phyloP scores from a whole-genome alignment of 2,329 filamentous ascomycete genomes.

The Coniochaeta ligniaria region DNA sequence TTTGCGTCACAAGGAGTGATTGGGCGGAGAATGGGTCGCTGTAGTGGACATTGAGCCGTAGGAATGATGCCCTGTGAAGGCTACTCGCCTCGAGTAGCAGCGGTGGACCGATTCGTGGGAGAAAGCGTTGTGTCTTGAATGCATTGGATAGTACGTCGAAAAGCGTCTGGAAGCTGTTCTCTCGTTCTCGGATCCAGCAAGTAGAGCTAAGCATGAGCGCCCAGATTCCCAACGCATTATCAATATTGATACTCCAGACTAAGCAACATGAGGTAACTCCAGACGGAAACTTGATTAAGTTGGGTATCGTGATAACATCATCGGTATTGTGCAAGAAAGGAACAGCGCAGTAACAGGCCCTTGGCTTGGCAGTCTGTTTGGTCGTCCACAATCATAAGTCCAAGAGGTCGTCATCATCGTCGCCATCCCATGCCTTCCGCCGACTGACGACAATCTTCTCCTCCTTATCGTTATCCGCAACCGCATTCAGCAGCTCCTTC shows the following conservation, averaged over 20 bases:
- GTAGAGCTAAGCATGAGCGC: no score
- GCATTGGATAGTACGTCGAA: no score
- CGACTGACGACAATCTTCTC: slow-evolving; percentile 83
- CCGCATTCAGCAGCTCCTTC: slow-evolving; percentile 80
- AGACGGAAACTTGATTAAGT: background rate
- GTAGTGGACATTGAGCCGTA: background rate
- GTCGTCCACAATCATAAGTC: slow-evolving; percentile 37
- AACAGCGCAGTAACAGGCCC: background rate
- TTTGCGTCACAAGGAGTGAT: background rate
- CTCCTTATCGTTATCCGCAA: slow-evolving; percentile 71
- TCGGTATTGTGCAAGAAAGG: background rate
- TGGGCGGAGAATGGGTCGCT: background rate
- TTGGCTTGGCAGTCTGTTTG: background rate
- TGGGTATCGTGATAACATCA: background rate
- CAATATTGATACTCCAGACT: no score
- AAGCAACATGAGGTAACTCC: no score
- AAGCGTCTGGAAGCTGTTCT: no score
- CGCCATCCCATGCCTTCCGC: slow-evolving; percentile 78
- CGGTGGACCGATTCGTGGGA: no score
- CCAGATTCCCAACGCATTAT: no score
- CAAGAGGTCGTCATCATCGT: slow-evolving; percentile 72
- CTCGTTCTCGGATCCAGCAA: no score
- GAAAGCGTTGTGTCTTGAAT: no score
- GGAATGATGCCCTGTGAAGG: background rate
- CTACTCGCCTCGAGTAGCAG: no score